A percentile compares a stretch with the other conserved stretches of the same genome.
phyloP scores from a whole-genome alignment of 108 stramenopile species.

The Stephanodiscus triporus region DNA sequence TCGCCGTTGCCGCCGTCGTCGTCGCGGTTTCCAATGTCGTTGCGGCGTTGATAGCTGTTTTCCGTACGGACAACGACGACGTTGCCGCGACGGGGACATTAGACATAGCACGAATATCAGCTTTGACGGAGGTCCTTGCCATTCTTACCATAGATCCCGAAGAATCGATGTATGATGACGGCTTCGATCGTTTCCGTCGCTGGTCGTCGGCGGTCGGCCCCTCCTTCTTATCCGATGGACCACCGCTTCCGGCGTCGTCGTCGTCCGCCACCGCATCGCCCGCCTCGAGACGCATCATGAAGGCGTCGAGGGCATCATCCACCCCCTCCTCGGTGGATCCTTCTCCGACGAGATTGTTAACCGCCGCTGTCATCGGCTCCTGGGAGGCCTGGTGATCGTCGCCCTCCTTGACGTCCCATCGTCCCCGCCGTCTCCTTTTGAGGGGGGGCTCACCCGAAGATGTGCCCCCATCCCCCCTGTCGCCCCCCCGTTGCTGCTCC shows the following conservation, averaged over 20 bases:
- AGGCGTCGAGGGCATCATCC: slow-evolving; percentile 79
- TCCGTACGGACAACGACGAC: slow-evolving; percentile 21
- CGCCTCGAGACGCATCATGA: slow-evolving; percentile 84
- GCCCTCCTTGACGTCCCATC: slow-evolving; percentile 59
- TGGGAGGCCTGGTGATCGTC: slow-evolving; percentile 2
- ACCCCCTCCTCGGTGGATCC: slow-evolving; percentile 28
- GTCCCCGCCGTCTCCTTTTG: slow-evolving; percentile 58
- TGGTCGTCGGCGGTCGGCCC: slow-evolving; percentile 26
- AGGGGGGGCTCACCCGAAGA: slow-evolving; percentile 28
- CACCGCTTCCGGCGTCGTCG: slow-evolving; percentile 28
- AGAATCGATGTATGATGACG: slow-evolving; percentile 34
- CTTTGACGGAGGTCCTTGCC: slow-evolving; percentile 14
- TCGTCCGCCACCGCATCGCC: slow-evolving; percentile 60
- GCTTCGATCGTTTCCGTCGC: too few relatives aligned
- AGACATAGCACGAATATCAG: slow-evolving; percentile 12
- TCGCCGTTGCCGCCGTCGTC: slow-evolving; percentile 16
- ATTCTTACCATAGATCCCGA: slow-evolving; percentile 39
- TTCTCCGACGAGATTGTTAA: neutral
- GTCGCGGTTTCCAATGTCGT: slow-evolving; percentile 15
- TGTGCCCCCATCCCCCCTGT: slow-evolving; percentile 2
- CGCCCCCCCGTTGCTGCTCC: slow-evolving; percentile 28
- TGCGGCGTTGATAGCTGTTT: neutral
- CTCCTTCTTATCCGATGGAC: slow-evolving; percentile 43
- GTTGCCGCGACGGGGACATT: slow-evolving; percentile 26
- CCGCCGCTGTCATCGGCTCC: neutral